These are phyloP conservation scores for Kodamaea hsintzibuensis DNA, from an alignment of 805 yeast genomes.

Conservation along the genomic window DNA sequence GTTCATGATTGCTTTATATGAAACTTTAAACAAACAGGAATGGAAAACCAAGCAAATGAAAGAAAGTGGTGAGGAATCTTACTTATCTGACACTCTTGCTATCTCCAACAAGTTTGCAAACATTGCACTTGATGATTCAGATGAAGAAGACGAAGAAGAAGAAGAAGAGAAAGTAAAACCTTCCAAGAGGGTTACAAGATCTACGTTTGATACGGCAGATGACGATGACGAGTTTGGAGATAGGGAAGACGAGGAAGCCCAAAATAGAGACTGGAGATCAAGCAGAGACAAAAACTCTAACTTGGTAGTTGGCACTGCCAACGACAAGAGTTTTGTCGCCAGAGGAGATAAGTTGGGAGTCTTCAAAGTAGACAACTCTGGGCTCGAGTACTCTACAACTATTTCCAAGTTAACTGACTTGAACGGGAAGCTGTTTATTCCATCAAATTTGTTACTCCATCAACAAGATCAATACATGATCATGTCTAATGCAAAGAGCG, in stretches of 20 bases:
- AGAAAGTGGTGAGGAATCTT: constrained; percentile 50
- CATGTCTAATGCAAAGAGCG: constrained; percentile 53
- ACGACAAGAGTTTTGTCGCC: constrained; percentile 75
- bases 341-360: constrained; percentile 82
- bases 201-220: not conserved
- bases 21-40: constrained; percentile 49
- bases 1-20: constrained; percentile 61
- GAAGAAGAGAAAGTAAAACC: constrained; percentile 36
- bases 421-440: constrained; percentile 50
- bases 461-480: constrained; percentile 70
- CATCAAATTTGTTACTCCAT: constrained; percentile 73
- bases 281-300: constrained; percentile 53
- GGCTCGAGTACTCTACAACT: constrained; percentile 63
- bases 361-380: constrained; percentile 58
- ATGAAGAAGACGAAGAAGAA: constrained; percentile 23
- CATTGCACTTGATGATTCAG: constrained; percentile 31
- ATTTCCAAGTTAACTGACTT: constrained; percentile 56
- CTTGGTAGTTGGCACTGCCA: constrained; percentile 67
- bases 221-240: constrained; percentile 36
- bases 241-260: constrained; percentile 35
- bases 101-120: constrained; percentile 52
- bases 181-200: constrained; percentile 4
- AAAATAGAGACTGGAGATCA: constrained; percentile 11
- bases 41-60: constrained; percentile 43
- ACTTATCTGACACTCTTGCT: constrained; percentile 2